These are phyloP conservation scores for Monosporascus cannonballus DNA, from an alignment of 2,329 filamentous ascomycete species.

Conservation along the genomic window DNA sequence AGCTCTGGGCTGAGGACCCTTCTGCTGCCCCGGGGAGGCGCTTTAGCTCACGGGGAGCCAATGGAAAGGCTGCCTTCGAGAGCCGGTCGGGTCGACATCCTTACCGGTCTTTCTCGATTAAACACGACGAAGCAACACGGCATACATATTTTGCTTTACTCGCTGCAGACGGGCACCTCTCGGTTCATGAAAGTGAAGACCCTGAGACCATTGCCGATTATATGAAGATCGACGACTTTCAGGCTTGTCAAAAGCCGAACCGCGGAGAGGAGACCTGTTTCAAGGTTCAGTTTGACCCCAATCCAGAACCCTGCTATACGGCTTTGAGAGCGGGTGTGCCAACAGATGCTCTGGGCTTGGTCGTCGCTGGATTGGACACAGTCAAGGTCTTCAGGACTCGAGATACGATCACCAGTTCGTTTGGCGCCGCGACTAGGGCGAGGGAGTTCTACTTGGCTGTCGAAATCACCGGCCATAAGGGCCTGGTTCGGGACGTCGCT, in stretches of 20 bases:
- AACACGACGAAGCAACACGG: constrained; percentile 68
- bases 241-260: constrained; percentile 62
- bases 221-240: constrained; percentile 68
- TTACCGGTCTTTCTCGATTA: constrained; percentile 80
- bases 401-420: constrained; percentile 46
- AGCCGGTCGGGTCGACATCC: constrained; percentile 54
- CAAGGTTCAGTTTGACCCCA: constrained; percentile 81
- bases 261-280: constrained; percentile 85
- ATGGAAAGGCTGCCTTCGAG: constrained; percentile 47
- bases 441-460: constrained; percentile 83
- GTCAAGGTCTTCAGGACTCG: constrained; percentile 79
- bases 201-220: constrained; percentile 77
- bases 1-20: constrained; percentile 88
- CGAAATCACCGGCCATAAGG: constrained; percentile 66
- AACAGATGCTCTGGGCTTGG: constrained; percentile 69
- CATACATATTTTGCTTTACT: constrained; percentile 84
- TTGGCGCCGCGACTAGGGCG: constrained; percentile 48
- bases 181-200: constrained; percentile 78
- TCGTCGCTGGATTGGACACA: constrained; percentile 78
- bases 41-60: constrained; percentile 60
- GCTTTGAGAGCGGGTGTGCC: constrained; percentile 77
- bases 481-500: constrained; percentile 77
- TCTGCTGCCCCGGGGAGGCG: constrained; percentile 73
- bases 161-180: constrained; percentile 73
- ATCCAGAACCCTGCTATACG: constrained; percentile 71